Evolutionary conservation across 345 rosid species (phyloP), one percentile per base, ranked within the genome.

Genomic region (Toxicodendron radicans): DNA sequence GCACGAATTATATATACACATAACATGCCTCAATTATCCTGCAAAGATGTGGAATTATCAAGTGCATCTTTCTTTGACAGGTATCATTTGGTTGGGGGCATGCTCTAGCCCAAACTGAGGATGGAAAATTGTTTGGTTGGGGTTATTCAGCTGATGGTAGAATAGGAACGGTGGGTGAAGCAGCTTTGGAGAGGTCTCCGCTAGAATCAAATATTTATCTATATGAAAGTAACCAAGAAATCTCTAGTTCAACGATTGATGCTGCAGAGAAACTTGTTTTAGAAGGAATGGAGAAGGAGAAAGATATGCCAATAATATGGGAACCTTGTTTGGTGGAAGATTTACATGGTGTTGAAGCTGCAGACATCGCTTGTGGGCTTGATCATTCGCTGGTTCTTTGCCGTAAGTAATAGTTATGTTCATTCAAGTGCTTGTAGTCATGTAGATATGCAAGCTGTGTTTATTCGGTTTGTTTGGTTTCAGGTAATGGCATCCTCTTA

Each of bases 11-110:
- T 17, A 17, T 45, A 43, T 59, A 51, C 5, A 59, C 67, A 17
- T 5, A 62, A 52, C 10, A 58, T 53, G 69, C 23, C 41, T 57
- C 14, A 17, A 35, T 10, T 53, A 10, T 79, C 41, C 14, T 23
- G 18, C 45, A 3, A 5, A 70, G 49, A 64, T 63, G 68, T 64
- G 65, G 66, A 71, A 14, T 20, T 38, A 17, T 21, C 35, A 12
- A 14, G 49, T 63, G 57, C 54, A 68, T 64, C 58, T 72, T 79
- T 73, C 68, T 69, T 79, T 71, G 80, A 69, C 78, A 95, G 99
- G 96, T 89, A 38, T 89, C 99, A 1, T 91, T 91, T 73, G 99
- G 98, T 51, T 91, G 99, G 99, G 97, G 97, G 2, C 98, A 95
- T 38, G 90, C 90, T 3, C 91, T 93, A 75, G 99, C 96, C 5